These are phyloP conservation scores for Leonotis leonurus DNA, from an alignment of 257 asterid species.

Conservation along the genomic window DNA sequence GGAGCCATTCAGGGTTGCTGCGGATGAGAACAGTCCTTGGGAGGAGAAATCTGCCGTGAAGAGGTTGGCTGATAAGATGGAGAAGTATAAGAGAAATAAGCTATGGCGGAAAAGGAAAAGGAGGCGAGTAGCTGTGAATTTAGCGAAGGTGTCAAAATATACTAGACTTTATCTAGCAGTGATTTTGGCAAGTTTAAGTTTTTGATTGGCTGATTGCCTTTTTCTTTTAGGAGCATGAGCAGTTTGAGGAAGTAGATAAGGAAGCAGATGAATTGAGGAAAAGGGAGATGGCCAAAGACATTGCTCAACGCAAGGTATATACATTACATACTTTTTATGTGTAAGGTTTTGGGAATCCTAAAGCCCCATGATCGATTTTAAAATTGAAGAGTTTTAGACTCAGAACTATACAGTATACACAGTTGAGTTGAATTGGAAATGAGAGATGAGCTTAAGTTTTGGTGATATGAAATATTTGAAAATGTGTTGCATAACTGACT, in stretches of 20 bases:
- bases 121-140: constrained; percentile 51
- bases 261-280: constrained; percentile 97
- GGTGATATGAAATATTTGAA: neutral
- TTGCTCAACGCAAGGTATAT: constrained; percentile 71
- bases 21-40: constrained; percentile 69
- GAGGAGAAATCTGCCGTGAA: constrained; percentile 75
- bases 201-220: neutral
- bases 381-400: neutral
- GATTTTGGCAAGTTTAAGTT: neutral
- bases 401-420: neutral
- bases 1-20: constrained; percentile 77
- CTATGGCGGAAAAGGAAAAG: constrained; percentile 83
- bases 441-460: neutral
- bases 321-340: no score
- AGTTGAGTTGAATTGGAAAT: neutral
- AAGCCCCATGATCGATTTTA: neutral
- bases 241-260: constrained; percentile 56
- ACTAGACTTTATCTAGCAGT: neutral
- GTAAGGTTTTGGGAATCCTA: neutral
- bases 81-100: constrained; percentile 76
- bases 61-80: constrained; percentile 52
- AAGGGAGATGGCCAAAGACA: constrained; percentile 74
- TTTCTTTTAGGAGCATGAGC: constrained; percentile 53
- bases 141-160: constrained; percentile 43
- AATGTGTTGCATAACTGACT: neutral